These are phyloP conservation scores for Pseudogymnoascus sp. DNA, from an alignment of 2,329 filamentous ascomycete species.

Conservation along the genomic window DNA sequence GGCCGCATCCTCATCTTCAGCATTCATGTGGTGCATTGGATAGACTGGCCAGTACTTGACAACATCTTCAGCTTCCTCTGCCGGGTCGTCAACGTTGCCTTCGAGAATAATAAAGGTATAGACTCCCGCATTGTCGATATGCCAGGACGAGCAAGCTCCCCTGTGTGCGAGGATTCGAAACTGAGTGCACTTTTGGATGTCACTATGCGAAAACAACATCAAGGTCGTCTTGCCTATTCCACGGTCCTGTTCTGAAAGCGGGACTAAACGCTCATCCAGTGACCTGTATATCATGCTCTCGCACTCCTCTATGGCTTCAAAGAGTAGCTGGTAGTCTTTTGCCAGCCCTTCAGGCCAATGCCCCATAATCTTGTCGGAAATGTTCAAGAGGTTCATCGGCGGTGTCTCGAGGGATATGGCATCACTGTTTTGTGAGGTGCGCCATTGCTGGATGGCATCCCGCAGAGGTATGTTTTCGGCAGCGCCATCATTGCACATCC, in stretches of 20 bases:
- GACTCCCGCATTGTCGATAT: conserved; percentile 9
- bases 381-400: conserved; percentile 7
- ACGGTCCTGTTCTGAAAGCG: not conserved
- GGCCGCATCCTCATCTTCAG: not conserved
- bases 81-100: not conserved
- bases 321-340: conserved; percentile 9
- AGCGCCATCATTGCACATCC: not conserved
- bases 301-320: conserved; percentile 9
- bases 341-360: conserved; percentile 9
- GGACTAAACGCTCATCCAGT: not conserved
- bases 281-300: conserved; percentile 1
- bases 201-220: conserved; percentile 2
- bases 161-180: conserved; percentile 10
- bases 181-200: conserved; percentile 9
- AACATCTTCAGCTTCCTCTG: conserved; percentile 8
- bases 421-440: not conserved
- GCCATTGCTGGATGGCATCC: not conserved
- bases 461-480: not conserved
- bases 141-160: conserved; percentile 9
- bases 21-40: not conserved
- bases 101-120: conserved; percentile 8
- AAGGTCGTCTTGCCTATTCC: not conserved
- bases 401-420: not conserved
- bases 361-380: conserved; percentile 2
- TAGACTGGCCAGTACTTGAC: conserved; percentile 11